Percentiles rank a stretch among this genome's conserved stretches.
Evolutionary conservation across 495 filamentous ascomycete species (phyloP).

Genomic region (Echria macrotheca): DNA sequence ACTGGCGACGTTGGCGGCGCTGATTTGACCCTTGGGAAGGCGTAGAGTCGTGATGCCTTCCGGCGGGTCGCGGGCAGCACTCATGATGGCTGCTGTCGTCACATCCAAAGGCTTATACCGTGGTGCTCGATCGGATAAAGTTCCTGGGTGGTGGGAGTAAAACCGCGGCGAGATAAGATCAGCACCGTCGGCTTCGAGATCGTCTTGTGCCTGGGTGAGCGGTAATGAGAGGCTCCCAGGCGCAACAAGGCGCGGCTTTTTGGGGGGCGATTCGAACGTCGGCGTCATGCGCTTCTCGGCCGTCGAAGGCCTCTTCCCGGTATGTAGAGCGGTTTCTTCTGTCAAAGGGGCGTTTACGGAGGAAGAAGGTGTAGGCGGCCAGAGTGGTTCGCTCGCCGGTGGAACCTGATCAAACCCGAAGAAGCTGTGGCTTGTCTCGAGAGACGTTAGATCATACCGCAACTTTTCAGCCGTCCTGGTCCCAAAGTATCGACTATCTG

Average conservation of each 20-base stretch:
- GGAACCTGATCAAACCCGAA: not conserved
- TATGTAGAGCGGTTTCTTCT: not conserved
- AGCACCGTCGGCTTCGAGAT: conserved; percentile 21
- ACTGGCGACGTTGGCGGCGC: conserved; percentile 37
- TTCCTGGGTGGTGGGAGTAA: no score
- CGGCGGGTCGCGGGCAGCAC: conserved; percentile 40
- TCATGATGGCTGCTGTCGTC: conserved; percentile 55
- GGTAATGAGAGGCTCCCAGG: conserved; percentile 26
- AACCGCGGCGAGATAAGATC: conserved; percentile 47
- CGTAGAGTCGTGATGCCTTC: conserved; percentile 60
- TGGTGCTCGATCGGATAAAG: no score
- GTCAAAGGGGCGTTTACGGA: not conserved
- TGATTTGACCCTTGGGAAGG: conserved; percentile 55
- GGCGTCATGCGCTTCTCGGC: not conserved
- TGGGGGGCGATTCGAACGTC: conserved; percentile 18
- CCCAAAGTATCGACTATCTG: no score
- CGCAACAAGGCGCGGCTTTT: conserved; percentile 20
- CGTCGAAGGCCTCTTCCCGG: not conserved
- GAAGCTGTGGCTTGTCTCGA: conserved; percentile 4
- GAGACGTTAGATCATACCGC: conserved; percentile 22
- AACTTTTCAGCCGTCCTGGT: conserved; percentile 9
- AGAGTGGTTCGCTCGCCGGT: not conserved
- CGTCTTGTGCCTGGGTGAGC: conserved; percentile 14
- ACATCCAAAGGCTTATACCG: conserved; percentile 36
- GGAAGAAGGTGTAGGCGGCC: not conserved